Evolutionary conservation across 2,329 filamentous ascomycete species (phyloP).

Genomic region (Nemania diffusa): DNA sequence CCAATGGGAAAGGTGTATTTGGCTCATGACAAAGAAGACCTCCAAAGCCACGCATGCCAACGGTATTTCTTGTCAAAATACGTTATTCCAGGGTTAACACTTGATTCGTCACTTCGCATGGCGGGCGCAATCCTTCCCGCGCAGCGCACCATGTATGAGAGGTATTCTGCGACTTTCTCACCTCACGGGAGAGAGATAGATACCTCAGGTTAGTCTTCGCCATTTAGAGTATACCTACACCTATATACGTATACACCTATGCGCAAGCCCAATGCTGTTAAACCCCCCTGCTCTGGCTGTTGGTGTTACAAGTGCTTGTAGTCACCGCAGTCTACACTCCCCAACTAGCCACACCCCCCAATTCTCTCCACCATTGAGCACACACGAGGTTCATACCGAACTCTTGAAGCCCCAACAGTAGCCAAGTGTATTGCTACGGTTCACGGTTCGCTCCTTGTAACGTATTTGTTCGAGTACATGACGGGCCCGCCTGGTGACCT

Average conservation of each 20-base stretch:
- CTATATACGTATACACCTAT: background rate
- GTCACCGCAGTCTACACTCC: constrained; percentile 12
- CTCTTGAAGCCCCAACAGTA: constrained; percentile 21
- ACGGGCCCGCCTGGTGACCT: constrained; percentile 20
- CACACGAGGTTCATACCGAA: constrained; percentile 1
- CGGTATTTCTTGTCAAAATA: constrained; percentile 22
- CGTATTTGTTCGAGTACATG: constrained; percentile 28
- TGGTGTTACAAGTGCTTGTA: constrained; percentile 14
- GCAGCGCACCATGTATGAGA: background rate
- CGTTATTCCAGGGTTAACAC: background rate
- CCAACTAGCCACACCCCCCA: constrained; percentile 20
- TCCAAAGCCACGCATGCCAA: constrained; percentile 20
- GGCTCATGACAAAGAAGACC: constrained; percentile 3
- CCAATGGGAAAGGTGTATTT: constrained; percentile 21
- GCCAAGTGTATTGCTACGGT: constrained; percentile 17
- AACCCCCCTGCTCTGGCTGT: constrained; percentile 23
- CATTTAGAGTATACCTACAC: background rate
- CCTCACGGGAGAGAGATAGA: background rate
- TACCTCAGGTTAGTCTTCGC: background rate
- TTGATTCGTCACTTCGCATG: constrained; percentile 8
- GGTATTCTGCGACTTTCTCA: background rate
- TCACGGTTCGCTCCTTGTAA: constrained; percentile 17
- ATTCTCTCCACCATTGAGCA: constrained; percentile 13
- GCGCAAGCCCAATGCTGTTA: constrained; percentile 11
- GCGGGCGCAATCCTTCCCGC: constrained; percentile 19